Conservation (phyloP, 495 filamentous ascomycete species). For the Pseudomonodictys pantanalensis region DNA sequence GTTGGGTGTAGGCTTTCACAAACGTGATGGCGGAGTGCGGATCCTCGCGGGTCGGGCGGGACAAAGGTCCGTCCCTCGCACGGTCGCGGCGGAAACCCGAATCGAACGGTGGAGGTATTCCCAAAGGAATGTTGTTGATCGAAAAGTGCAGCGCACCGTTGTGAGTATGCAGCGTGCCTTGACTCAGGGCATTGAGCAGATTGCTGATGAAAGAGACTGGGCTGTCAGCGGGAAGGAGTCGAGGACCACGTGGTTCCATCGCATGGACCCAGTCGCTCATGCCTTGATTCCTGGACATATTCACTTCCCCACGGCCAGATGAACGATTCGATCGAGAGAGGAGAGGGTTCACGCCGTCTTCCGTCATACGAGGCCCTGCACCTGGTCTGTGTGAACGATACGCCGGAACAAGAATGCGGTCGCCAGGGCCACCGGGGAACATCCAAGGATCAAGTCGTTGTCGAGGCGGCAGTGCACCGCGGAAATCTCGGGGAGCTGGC, state of each 20-base stretch:
- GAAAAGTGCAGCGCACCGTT: conserved; percentile 30
- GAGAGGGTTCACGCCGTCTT: conserved; percentile 82
- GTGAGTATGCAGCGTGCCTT: conserved; percentile 37
- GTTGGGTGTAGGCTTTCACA: conserved; percentile 61
- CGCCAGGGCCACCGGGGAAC: conserved; percentile 37
- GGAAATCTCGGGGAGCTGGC: not conserved
- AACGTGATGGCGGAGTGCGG: conserved; percentile 69
- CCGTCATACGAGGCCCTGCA: conserved; percentile 51
- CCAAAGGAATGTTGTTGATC: conserved; percentile 22
- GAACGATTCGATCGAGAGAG: conserved; percentile 40
- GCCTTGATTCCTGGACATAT: conserved; percentile 32
- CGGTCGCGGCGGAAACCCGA: conserved; percentile 50
- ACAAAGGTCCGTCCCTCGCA: conserved; percentile 24
- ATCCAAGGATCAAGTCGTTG: conserved; percentile 35
- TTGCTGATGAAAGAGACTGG: conserved; percentile 63
- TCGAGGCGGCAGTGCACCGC: too few species aligned
- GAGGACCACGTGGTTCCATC: conserved; percentile 44
- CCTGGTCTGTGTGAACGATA: conserved; percentile 56
- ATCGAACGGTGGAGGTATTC: conserved; percentile 39
- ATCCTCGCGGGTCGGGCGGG: conserved; percentile 53
- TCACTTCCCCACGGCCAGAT: conserved; percentile 9
- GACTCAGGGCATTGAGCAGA: conserved; percentile 57
- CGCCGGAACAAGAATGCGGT: conserved; percentile 39
- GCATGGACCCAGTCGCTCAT: conserved; percentile 54
- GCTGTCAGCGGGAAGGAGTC: conserved; percentile 32